Evolutionary conservation across 768 basidiomycete genomes (phyloP), one percentile per base, ranked within the genome.

Genomic region (Tremella yokohamensis): DNA sequence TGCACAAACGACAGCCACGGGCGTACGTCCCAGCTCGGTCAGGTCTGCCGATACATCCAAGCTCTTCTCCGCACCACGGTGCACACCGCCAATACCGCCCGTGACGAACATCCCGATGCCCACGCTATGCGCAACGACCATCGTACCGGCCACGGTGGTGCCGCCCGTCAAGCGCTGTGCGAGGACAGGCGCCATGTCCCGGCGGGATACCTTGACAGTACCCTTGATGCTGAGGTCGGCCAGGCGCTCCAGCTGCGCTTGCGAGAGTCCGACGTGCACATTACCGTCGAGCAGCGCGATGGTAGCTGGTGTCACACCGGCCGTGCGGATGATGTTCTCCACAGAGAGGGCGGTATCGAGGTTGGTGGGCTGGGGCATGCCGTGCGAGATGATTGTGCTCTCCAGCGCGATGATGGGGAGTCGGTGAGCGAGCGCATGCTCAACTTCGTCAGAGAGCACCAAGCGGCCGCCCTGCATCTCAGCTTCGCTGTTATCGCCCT

Each of bases 1-100:
- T 9, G 92, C 87, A 16, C 93, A 94, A 9, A 98, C 85, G 37
- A 99, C 82, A 2, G 87, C 91, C 45, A 98, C 89, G 19, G 92
- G 88, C 64, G 90, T 94, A 18, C 89, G 82, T 19, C 88, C 81
- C 34, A 99, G 83, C 73, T 97, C 91, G 8, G 86, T 85, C 15
- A 99, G 80, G 74, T 99, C 94, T 15, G 94, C 91, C 15, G 94
- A 97, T 25, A 99, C 80, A 69, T 99, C 94, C 84, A 98, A 84
- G 16, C 90, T 79, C 63, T 81, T 80, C 80, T 87, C 84, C 34
- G 84, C 88, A 8, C 85, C 85, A 1, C 87, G 81, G 74, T 88
- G 91, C 1, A 92, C 91, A 44, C 90, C 90, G 8, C 90, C 90
- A 18, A 92, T 82, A 11, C 93, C 94, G 68, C 94, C 94, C 1